Percentiles rank a stretch among this genome's conserved stretches.
These are phyloP conservation scores for Boletus edulis DNA, from an alignment of 768 basidiomycete genomes.

Conservation along the genomic window DNA sequence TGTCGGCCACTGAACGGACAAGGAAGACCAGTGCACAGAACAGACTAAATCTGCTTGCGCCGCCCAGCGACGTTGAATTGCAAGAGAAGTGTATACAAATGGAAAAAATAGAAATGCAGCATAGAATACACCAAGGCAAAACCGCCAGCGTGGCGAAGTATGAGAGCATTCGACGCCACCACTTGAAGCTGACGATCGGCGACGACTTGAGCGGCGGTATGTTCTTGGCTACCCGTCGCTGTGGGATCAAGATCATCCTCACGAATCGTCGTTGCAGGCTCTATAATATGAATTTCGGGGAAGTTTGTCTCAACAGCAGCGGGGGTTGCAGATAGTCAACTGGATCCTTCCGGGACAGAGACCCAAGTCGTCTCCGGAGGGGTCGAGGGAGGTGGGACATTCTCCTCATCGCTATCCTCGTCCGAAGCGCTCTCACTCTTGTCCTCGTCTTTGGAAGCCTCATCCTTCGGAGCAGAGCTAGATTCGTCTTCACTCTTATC, in stretches of 20 bases:
- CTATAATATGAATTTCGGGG: conserved; percentile 22
- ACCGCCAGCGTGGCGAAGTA: conserved; percentile 35
- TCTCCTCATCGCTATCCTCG: conserved; percentile 44
- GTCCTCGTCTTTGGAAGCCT: conserved; percentile 25
- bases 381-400: conserved; percentile 32
- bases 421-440: conserved; percentile 35
- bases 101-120: conserved; percentile 42
- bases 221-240: conserved; percentile 22
- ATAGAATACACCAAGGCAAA: conserved; percentile 38
- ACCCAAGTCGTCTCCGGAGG: conserved; percentile 32
- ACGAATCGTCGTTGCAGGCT: conserved; percentile 21
- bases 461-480: not conserved
- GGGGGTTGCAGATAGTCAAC: conserved; percentile 29
- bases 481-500: conserved; percentile 43
- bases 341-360: conserved; percentile 24
- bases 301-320: conserved; percentile 17
- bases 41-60: conserved; percentile 29
- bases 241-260: conserved; percentile 20
- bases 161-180: conserved; percentile 23
- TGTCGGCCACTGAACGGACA: conserved; percentile 5
- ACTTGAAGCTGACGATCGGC: conserved; percentile 24
- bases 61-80: conserved; percentile 32
- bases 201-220: conserved; percentile 16
- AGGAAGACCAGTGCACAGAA: conserved; percentile 5
- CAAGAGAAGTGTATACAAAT: conserved; percentile 42